Percentiles rank a stretch among this genome's conserved stretches.
Evolutionary conservation across 495 filamentous ascomycete species (phyloP).

Genomic region (Penicillium pulvis): DNA sequence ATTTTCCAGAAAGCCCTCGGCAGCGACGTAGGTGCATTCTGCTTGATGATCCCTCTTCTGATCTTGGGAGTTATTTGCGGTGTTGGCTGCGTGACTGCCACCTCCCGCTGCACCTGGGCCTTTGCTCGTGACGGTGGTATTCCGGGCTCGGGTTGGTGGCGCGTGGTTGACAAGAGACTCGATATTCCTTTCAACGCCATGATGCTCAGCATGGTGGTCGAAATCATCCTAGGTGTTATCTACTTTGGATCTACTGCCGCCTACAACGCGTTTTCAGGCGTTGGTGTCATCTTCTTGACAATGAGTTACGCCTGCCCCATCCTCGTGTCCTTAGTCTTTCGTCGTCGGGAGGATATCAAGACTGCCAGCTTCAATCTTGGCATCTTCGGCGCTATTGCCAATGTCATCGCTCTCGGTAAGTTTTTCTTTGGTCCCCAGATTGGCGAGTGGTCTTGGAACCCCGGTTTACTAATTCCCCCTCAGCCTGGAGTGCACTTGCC

Average conservation of each 20-base stretch:
- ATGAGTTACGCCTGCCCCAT: slow-evolving; percentile 57
- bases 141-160: slow-evolving; percentile 62
- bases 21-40: slow-evolving; percentile 57
- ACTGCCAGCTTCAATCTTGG: slow-evolving; percentile 60
- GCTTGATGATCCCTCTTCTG: slow-evolving; percentile 65
- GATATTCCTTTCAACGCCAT: slow-evolving; percentile 56
- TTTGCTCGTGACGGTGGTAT: slow-evolving; percentile 65
- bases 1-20: slow-evolving; percentile 27
- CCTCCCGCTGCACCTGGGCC: slow-evolving; percentile 69
- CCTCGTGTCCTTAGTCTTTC: slow-evolving; percentile 51
- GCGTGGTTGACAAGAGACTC: slow-evolving; percentile 47
- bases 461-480: slow-evolving; percentile 15
- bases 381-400: slow-evolving; percentile 54
- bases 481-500: slow-evolving; percentile 61
- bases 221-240: slow-evolving; percentile 55
- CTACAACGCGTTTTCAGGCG: slow-evolving; percentile 62
- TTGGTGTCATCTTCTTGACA: slow-evolving; percentile 59
- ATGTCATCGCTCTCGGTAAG: slow-evolving; percentile 56
- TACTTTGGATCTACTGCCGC: slow-evolving; percentile 59
- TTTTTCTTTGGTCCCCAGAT: slow-evolving; percentile 10
- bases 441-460: neutral
- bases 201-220: slow-evolving; percentile 50
- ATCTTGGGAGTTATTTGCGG: slow-evolving; percentile 68
- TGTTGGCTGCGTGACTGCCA: slow-evolving; percentile 67
- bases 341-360: slow-evolving; percentile 51